Evolutionary conservation across 768 basidiomycete species (phyloP).

Genomic region (Leccinum obscurum): DNA sequence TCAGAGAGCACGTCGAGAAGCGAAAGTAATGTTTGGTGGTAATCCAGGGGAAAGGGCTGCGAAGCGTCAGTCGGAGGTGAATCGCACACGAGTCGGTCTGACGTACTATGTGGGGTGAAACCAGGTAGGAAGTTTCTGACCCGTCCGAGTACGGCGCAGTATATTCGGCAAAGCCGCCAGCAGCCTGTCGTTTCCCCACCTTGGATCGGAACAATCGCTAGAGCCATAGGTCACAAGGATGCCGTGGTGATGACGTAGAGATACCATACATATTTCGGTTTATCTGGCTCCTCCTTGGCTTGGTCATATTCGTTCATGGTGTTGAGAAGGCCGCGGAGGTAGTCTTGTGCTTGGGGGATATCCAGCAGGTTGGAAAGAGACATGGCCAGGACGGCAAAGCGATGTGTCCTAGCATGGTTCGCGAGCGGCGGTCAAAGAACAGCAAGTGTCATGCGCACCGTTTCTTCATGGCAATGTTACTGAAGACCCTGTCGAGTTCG

Average conservation of each 20-base stretch:
- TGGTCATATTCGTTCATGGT: conserved; percentile 78
- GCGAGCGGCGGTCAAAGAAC: conserved; percentile 6
- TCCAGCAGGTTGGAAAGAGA: conserved; percentile 82
- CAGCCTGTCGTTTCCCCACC: conserved; percentile 51
- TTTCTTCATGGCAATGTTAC: conserved; percentile 73
- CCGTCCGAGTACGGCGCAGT: conserved; percentile 57
- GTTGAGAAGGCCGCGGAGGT: conserved; percentile 70
- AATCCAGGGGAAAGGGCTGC: conserved; percentile 88
- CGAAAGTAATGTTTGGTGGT: conserved; percentile 85
- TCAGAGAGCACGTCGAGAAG: conserved; percentile 88
- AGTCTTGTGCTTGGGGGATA: conserved; percentile 76
- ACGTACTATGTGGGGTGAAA: conserved; percentile 73
- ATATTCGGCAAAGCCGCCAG: conserved; percentile 58
- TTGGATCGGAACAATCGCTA: conserved; percentile 65
- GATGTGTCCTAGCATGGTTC: conserved; percentile 57
- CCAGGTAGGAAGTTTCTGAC: conserved; percentile 67
- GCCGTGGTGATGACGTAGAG: neutral
- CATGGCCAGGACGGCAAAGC: conserved; percentile 85
- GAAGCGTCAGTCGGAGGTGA: conserved; percentile 7
- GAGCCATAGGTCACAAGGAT: conserved; percentile 11
- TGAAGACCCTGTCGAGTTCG: conserved; percentile 77
- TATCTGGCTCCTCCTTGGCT: conserved; percentile 50
- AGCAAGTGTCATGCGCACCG: conserved; percentile 45
- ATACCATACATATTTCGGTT: conserved; percentile 65
- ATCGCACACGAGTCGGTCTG: conserved; percentile 1